A percentile compares a stretch with the other conserved stretches of the same genome.
Evolutionary conservation across 768 basidiomycete genomes (phyloP).

Genomic region (Tricholomella constricta): DNA sequence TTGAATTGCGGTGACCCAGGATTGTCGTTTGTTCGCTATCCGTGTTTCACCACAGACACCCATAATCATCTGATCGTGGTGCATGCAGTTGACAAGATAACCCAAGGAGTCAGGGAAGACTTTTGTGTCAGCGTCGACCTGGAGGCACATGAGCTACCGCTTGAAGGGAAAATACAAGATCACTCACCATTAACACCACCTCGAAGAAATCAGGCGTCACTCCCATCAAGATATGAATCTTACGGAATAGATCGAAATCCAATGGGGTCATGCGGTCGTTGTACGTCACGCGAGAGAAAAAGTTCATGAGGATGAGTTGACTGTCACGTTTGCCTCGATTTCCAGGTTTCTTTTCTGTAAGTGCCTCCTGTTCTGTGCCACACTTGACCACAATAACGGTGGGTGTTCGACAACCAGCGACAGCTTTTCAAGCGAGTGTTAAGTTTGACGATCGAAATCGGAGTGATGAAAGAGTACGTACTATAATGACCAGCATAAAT

Average conservation of each 20-base stretch:
- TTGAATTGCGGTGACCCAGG: constrained; percentile 98
- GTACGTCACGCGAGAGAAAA: constrained; percentile 98
- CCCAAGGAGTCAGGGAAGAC: constrained; percentile 89
- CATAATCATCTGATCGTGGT: constrained; percentile 99
- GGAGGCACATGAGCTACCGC: constrained; percentile 13
- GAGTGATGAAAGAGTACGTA: constrained; percentile 42
- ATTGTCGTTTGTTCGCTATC: constrained; percentile 96
- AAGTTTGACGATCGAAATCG: background rate
- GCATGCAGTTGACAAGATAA: constrained; percentile 96
- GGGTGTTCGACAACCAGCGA: constrained; percentile 89
- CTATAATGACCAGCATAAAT: constrained; percentile 99
- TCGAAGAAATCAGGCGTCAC: constrained; percentile 99
- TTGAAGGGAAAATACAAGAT: background rate
- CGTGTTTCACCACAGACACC: constrained; percentile 98
- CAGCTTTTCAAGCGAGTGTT: constrained; percentile 44
- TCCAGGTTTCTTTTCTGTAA: constrained; percentile 88
- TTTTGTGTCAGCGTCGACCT: constrained; percentile 99
- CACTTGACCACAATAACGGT: constrained; percentile 96
- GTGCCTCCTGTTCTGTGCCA: constrained; percentile 84
- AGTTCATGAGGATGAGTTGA: constrained; percentile 99
- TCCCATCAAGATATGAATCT: constrained; percentile 96
- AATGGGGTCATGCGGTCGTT: constrained; percentile 98
- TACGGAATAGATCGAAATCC: constrained; percentile 97
- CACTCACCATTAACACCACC: constrained; percentile 90
- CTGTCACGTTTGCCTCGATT: constrained; percentile 99